Percentiles rank a stretch among this genome's conserved stretches.
phyloP scores from a whole-genome alignment of 2,329 filamentous ascomycete species.

The Penicillium sp. region DNA sequence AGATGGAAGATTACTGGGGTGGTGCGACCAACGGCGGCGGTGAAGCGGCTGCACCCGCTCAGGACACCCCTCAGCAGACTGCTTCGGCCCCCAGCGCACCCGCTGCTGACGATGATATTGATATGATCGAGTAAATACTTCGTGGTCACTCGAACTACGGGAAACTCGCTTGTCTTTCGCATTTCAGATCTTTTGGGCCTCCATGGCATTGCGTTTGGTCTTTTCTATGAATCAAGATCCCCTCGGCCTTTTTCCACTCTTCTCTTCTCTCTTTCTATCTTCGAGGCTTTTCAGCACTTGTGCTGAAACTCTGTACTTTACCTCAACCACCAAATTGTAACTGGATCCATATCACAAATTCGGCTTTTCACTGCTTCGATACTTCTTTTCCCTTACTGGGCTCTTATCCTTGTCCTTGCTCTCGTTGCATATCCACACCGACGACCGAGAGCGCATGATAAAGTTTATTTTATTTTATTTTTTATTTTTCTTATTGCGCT shows the following conservation, averaged over 20 bases:
- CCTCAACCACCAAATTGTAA: constrained; percentile 20
- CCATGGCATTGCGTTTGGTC: background rate
- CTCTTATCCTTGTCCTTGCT: background rate
- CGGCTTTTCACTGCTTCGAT: background rate
- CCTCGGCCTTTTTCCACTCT: background rate
- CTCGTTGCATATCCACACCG: background rate
- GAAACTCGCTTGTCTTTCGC: background rate
- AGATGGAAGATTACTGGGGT: constrained; percentile 93
- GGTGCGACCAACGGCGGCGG: constrained; percentile 41
- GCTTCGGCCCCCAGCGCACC: constrained; percentile 28
- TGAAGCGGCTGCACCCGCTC: constrained; percentile 36
- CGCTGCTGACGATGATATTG: constrained; percentile 57
- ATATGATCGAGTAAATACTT: constrained; percentile 64
- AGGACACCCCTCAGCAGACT: constrained; percentile 24
- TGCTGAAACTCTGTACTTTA: constrained; percentile 18
- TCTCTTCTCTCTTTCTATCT: background rate
- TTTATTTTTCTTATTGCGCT: background rate
- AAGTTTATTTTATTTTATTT: background rate
- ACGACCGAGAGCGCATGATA: background rate
- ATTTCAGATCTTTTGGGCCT: background rate
- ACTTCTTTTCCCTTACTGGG: background rate
- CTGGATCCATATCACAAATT: constrained; percentile 2
- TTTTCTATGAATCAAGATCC: background rate
- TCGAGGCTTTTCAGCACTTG: background rate
- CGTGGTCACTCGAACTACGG: background rate